These are phyloP conservation scores for Holtermanniella nyarrowii DNA, from an alignment of 768 basidiomycete genomes.

Conservation along the genomic window DNA sequence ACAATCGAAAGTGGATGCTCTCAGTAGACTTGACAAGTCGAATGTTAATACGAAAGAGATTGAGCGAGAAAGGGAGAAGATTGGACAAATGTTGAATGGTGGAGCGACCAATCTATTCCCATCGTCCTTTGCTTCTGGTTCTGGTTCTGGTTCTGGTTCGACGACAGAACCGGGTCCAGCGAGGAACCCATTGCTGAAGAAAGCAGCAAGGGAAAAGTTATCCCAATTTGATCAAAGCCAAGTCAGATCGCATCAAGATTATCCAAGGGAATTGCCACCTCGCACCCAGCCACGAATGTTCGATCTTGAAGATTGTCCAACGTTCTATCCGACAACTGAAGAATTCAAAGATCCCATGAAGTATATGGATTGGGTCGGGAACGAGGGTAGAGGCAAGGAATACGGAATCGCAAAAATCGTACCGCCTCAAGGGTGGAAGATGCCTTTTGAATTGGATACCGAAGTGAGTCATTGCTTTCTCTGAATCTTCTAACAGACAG, in stretches of 20 bases:
- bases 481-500: slow-evolving; percentile 45
- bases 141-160: slow-evolving; percentile 2
- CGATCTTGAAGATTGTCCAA: slow-evolving; percentile 77
- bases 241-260: slow-evolving; percentile 20
- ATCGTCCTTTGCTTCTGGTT: slow-evolving; percentile 1
- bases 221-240: slow-evolving; percentile 20
- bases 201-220: slow-evolving; percentile 2
- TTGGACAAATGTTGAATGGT: background rate
- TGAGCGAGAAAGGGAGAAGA: background rate
- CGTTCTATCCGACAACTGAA: slow-evolving; percentile 75
- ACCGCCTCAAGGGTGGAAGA: slow-evolving; percentile 84
- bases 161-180: slow-evolving; percentile 13
- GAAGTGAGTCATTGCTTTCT: no score
- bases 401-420: slow-evolving; percentile 94
- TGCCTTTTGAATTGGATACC: slow-evolving; percentile 90
- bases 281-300: slow-evolving; percentile 52
- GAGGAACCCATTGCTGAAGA: slow-evolving; percentile 29
- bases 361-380: slow-evolving; percentile 59
- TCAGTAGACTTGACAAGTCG: slow-evolving; percentile 25
- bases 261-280: slow-evolving; percentile 22
- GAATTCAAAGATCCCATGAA: slow-evolving; percentile 91
- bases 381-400: slow-evolving; percentile 57
- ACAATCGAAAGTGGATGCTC: slow-evolving; percentile 30
- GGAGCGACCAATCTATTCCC: slow-evolving; percentile 25
- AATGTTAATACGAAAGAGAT: slow-evolving; percentile 6